phyloP scores from a whole-genome alignment of 2,329 filamentous ascomycete genomes.

The Colletotrichum chrysophilum region DNA sequence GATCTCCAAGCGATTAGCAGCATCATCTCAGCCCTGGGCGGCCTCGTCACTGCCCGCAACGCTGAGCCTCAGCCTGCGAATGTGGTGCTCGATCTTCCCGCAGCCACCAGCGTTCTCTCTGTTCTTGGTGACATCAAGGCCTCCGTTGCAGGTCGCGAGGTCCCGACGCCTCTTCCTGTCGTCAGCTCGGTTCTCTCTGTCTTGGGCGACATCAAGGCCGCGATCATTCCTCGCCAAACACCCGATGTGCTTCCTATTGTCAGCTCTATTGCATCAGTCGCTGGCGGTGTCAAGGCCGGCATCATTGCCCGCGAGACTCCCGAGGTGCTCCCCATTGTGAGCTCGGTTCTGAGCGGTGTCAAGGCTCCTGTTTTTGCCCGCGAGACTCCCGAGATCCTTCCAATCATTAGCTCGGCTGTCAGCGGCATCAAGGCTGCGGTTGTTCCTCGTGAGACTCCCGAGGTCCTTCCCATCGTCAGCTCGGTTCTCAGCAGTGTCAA shows the following conservation, averaged over 20 bases:
- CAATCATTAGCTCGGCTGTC: neutral
- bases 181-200: neutral
- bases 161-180: neutral
- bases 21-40: neutral
- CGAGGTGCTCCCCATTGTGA: neutral
- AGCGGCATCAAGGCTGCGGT: neutral
- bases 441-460: neutral
- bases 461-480: neutral
- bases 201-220: neutral
- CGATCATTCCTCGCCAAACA: neutral
- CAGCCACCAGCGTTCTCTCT: neutral
- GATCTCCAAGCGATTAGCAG: neutral
- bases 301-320: neutral
- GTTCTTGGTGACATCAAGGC: neutral
- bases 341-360: neutral
- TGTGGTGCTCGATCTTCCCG: neutral
- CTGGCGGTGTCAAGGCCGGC: neutral
- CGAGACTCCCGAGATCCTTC: neutral
- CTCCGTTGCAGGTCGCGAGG: neutral
- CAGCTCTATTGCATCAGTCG: neutral
- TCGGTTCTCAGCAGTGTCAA: neutral
- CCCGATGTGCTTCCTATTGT: neutral
- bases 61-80: neutral
- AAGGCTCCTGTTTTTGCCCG: neutral
- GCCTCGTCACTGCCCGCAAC: neutral